phyloP scores from a whole-genome alignment of 2,329 filamentous ascomycete genomes.

The Apiospora koreana region DNA sequence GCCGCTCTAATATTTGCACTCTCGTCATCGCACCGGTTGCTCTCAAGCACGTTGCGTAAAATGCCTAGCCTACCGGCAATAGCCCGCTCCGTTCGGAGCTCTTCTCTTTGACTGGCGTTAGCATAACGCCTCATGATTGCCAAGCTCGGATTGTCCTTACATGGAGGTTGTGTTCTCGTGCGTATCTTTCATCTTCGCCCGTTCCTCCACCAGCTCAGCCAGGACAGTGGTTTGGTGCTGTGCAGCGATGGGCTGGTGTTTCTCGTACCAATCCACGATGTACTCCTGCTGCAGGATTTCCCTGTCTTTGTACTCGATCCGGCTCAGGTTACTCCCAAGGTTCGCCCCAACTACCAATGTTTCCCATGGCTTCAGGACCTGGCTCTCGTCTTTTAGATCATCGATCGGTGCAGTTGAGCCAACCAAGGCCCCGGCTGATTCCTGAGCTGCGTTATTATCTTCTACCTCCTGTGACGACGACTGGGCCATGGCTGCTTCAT shows the following conservation, averaged over 20 bases:
- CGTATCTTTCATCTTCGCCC: constrained; percentile 30
- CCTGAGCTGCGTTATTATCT: neutral
- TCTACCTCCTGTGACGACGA: neutral
- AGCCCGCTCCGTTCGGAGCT: constrained; percentile 28
- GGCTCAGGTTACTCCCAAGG: constrained; percentile 38
- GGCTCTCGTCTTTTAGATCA: neutral
- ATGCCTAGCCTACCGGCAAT: constrained; percentile 34
- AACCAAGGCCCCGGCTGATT: neutral
- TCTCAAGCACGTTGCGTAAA: constrained; percentile 33
- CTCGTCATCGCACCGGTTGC: constrained; percentile 37
- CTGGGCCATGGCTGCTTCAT: neutral
- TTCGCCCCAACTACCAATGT: constrained; percentile 36
- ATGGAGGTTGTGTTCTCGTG: constrained; percentile 34
- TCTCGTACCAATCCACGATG: constrained; percentile 28
- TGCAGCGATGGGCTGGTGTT: constrained; percentile 25
- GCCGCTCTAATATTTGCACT: constrained; percentile 43
- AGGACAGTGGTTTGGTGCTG: neutral
- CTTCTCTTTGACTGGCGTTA: constrained; percentile 22
- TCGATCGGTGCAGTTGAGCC: neutral
- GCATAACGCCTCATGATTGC: neutral
- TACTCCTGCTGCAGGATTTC: constrained; percentile 38
- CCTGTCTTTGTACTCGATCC: constrained; percentile 37
- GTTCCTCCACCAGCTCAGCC: constrained; percentile 23
- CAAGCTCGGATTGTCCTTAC: constrained; percentile 21
- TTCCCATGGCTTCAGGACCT: constrained; percentile 26